Conservation (phyloP, 148 eudicot species). For the Silene uniflora region DNA sequence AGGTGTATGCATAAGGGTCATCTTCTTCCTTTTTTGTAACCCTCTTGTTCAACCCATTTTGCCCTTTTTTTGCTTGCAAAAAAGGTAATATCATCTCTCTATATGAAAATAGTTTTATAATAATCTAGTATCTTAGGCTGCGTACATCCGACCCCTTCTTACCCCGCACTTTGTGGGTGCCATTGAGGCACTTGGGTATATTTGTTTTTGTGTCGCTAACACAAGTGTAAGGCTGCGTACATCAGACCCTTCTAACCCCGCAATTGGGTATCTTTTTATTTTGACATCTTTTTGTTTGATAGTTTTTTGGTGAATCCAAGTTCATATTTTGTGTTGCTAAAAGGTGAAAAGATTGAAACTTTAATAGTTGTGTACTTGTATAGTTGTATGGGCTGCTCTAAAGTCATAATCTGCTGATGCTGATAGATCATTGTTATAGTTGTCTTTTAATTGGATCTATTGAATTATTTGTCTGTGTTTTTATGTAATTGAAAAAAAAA, state of each 20-base stretch:
- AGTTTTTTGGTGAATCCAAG: conserved; percentile 15
- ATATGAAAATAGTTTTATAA: background rate
- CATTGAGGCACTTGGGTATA: background rate
- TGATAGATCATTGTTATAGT: conserved; percentile 1
- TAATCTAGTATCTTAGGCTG: too few species aligned
- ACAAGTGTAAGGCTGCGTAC: too few species aligned
- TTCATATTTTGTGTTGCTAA: conserved; percentile 5
- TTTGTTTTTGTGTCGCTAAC: too few species aligned
- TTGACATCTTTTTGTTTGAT: background rate
- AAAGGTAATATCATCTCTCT: conserved; percentile 11
- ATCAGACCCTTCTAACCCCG: too few species aligned
- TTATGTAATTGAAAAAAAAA: background rate
- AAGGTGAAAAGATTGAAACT: conserved; percentile 21
- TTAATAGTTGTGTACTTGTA: background rate
- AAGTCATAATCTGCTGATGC: conserved; percentile 19
- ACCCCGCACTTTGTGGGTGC: background rate
- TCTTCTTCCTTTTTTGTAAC: conserved; percentile 5
- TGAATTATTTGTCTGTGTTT: background rate
- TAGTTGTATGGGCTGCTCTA: background rate
- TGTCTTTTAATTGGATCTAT: background rate
- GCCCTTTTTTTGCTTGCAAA: conserved; percentile 4
- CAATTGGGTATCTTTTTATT: background rate
- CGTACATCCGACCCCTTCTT: background rate
- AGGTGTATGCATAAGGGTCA: background rate
- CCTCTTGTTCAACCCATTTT: background rate